Evolutionary conservation across 2,329 filamentous ascomycete genomes (phyloP).

Genomic region (Sclerotinia subarctica): DNA sequence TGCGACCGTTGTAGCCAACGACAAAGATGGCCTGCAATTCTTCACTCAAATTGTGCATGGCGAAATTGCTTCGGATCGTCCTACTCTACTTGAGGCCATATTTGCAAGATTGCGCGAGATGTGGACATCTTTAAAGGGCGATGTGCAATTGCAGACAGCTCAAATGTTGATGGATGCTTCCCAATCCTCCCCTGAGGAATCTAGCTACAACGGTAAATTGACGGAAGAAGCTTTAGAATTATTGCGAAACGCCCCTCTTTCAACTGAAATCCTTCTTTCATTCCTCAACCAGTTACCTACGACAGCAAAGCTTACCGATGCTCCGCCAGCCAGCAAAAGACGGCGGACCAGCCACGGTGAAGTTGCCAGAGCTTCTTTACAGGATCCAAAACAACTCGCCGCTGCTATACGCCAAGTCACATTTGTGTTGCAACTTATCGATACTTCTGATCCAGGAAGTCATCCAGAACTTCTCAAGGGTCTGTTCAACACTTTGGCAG

Average conservation of each 20-base stretch:
- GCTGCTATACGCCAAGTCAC: slow-evolving; percentile 73
- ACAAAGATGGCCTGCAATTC: slow-evolving; percentile 54
- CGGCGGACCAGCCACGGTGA: slow-evolving; percentile 74
- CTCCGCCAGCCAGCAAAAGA: slow-evolving; percentile 72
- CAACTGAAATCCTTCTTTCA: slow-evolving; percentile 65
- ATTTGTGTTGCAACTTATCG: slow-evolving; percentile 83
- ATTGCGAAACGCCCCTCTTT: slow-evolving; percentile 68
- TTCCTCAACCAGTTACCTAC: slow-evolving; percentile 74
- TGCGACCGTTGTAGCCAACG: slow-evolving; percentile 51
- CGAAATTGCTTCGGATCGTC: slow-evolving; percentile 44
- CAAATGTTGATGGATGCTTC: slow-evolving; percentile 61
- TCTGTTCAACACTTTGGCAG: slow-evolving; percentile 80
- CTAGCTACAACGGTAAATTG: slow-evolving; percentile 40
- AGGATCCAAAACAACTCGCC: slow-evolving; percentile 63
- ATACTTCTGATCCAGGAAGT: slow-evolving; percentile 70
- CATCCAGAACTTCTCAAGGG: slow-evolving; percentile 74
- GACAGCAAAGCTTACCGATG: slow-evolving; percentile 67
- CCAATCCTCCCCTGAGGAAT: slow-evolving; percentile 42
- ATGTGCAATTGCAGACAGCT: slow-evolving; percentile 57
- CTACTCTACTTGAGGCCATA: slow-evolving; percentile 57
- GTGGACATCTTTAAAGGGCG: slow-evolving; percentile 69
- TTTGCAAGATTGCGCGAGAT: slow-evolving; percentile 68
- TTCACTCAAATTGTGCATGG: slow-evolving; percentile 51
- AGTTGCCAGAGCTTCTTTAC: slow-evolving; percentile 56
- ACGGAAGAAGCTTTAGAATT: slow-evolving; percentile 66